phyloP scores from a whole-genome alignment of 495 filamentous ascomycete genomes.

The Chaetomium tenue region DNA sequence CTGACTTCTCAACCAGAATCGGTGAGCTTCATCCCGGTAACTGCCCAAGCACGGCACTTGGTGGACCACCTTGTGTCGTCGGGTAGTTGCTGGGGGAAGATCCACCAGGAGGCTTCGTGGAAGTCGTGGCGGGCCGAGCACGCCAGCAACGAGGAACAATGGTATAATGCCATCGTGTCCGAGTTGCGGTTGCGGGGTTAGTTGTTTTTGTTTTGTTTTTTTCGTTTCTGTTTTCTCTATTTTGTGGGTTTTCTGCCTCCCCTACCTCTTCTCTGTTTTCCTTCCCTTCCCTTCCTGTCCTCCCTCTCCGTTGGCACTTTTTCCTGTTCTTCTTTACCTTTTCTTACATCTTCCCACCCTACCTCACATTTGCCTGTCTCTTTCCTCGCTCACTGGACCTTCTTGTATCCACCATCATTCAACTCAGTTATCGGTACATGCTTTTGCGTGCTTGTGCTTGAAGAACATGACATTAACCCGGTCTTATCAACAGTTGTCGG shows the following conservation, averaged over 20 bases:
- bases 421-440: neutral
- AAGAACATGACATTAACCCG: neutral
- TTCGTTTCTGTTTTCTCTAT: neutral
- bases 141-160: neutral
- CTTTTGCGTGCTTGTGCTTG: neutral
- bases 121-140: neutral
- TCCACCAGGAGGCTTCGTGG: neutral
- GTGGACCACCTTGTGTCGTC: neutral
- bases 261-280: neutral
- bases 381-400: neutral
- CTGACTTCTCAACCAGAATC: constrained; percentile 2
- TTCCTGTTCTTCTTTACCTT: neutral
- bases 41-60: neutral
- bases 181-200: constrained; percentile 1
- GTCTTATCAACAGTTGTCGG: neutral
- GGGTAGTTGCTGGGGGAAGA: neutral
- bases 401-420: neutral
- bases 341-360: no score
- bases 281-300: neutral
- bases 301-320: neutral
- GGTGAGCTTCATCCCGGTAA: neutral
- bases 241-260: no score
- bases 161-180: constrained; percentile 1
- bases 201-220: neutral
- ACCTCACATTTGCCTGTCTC: neutral